Evolutionary conservation across 73 alveolate species (phyloP), one percentile per base, ranked within the genome.

Genomic region (Uronychia setigera): DNA sequence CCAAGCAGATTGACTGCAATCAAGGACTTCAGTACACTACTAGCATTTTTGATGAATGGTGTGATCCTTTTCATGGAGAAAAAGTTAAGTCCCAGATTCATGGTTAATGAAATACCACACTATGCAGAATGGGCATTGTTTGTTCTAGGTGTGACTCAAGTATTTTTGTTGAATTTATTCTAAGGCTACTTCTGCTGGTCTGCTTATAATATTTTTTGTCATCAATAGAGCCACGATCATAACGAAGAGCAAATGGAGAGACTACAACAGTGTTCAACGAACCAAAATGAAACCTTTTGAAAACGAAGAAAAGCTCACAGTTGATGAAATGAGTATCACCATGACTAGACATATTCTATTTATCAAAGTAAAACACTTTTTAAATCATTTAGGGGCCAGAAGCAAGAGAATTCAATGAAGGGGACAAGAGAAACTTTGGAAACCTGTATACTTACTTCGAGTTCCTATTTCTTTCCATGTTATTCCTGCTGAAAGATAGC

Each of bases 381-480:
- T n/a, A n/a, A n/a, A n/a, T n/a, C n/a, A n/a, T n/a, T n/a, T n/a
- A 87, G 60, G 93, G 93, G 9, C 93, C 93, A 28, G 88, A 87
- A 34, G 93, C 93, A 27, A 57, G 67, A 26, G 91, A 87, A 60
- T 91, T 87, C 80, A 81, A 84, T 74, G 58, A 86, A 32, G 93
- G 80, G 35, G 81, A 60, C 25, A 35, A n/a, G 77, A 46, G 60
- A 33, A 35, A 77, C 26, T 87, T 83, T 79, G 96, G 92, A 32
- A 84, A 88, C 80, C 80, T 80, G 27, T 78, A 35, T 46, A 89
- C 87, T n/a, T 32, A 85, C n/a, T 35, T 87, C 75, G 82, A 83
- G 33, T 92, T 67, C 74, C 74, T 80, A 27, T 29, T 88, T 29
- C 35, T 88, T 67, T 82, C 84, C 32, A 29, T 88, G 28, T 35